Evolutionary conservation across 1,284 basidiomycete genomes (phyloP).

Genomic region (Leccinum subrobustum): DNA sequence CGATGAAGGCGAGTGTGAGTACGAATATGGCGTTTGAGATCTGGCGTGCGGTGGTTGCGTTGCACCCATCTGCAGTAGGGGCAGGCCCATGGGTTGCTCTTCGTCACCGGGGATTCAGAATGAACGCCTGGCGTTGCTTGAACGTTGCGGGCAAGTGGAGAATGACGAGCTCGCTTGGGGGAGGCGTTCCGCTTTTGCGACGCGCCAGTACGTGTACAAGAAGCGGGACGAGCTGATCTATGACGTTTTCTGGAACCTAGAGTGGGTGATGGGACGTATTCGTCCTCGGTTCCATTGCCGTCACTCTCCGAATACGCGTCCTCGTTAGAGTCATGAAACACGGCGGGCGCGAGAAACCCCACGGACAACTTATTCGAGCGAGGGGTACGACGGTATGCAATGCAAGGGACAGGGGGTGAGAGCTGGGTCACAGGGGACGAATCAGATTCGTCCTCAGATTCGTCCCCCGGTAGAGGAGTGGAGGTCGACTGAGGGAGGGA

Average conservation of each 20-base stretch:
- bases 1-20: constrained; percentile 43
- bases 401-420: background rate
- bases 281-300: constrained; percentile 29
- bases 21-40: constrained; percentile 51
- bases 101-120: constrained; percentile 18
- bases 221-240: constrained; percentile 12
- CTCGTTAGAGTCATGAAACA: constrained; percentile 13
- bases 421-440: background rate
- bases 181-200: constrained; percentile 11
- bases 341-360: constrained; percentile 1
- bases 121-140: constrained; percentile 29
- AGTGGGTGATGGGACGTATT: constrained; percentile 32
- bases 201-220: background rate
- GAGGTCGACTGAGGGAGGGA: constrained; percentile 5
- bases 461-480: background rate
- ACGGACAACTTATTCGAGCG: constrained; percentile 16
- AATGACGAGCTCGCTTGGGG: constrained; percentile 32
- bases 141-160: constrained; percentile 40
- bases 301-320: constrained; percentile 31
- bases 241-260: constrained; percentile 25
- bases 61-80: constrained; percentile 35
- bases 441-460: background rate
- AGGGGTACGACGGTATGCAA: constrained; percentile 6
- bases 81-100: constrained; percentile 33
- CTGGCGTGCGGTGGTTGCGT: constrained; percentile 45